Base-by-base conservation (phyloP, 768 basidiomycete species). In the Suillus hirtellus region DNA sequence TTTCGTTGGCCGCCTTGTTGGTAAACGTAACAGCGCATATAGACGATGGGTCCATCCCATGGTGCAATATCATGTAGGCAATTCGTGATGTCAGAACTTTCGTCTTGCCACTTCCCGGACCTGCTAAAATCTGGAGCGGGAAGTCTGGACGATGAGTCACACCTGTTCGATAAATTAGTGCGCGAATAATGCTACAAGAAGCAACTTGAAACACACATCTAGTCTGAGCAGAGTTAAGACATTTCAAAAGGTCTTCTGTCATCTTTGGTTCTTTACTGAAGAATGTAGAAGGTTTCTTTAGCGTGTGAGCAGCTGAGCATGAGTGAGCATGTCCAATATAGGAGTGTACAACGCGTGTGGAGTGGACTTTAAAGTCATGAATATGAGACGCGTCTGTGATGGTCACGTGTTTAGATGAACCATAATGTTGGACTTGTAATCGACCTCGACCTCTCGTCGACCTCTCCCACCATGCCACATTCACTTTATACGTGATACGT, bases 1-100 rank as follows among this genome's bases (percentile, higher is more conserved):
- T 94, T 77, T 95, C 94, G 64, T 86, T 89, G 1, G 93, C 92
- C 17, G 93, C 93, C 74, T 93, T 93, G 77, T 94, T 94, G 11
- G 93, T 95, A 73, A 95, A 96, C 0, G 86, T 96, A 12, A 95
- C 90, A 2, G 89, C 88, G 69, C 88, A 89, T 74, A 92, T 89
- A 19, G 84, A 79, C 4, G 80, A 78, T 2, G 90, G 84, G 12
- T 79, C 70, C 11, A 89, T 69, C 31, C 68, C 68, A 68, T 87
- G 83, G 35, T 80, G 72, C 7, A 84, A 71, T 58, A 91, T 86
- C 24, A 92, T 77, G 71, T 89, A 79, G 4, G 86, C 89, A 53
- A 91, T 87, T 17, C 90, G 82, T 55, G 86, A 84, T 5, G 87
- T 90, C 31, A 92, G 72, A 31, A 90, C 87, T 73, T 84, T 88